Evolutionary conservation across 495 filamentous ascomycete species (phyloP).

Genomic region (Penicillium robsamsonii): DNA sequence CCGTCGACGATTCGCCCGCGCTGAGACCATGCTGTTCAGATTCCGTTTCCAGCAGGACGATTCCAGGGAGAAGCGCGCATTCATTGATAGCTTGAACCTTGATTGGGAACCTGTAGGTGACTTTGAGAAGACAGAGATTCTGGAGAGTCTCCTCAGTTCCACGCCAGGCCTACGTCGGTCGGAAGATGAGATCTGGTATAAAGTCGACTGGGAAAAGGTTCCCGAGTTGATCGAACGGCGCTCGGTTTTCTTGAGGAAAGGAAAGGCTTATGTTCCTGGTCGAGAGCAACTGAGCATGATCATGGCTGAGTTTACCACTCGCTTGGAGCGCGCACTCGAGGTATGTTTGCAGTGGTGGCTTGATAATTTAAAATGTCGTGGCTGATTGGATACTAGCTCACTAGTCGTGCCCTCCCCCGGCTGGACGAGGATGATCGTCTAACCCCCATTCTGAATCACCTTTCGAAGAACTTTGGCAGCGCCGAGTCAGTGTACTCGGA

Average conservation of each 20-base stretch:
- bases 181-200: constrained; percentile 87
- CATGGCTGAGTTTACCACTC: constrained; percentile 74
- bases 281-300: constrained; percentile 86
- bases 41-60: constrained; percentile 74
- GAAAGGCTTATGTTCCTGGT: constrained; percentile 89
- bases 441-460: constrained; percentile 87
- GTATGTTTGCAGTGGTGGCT: constrained; percentile 41
- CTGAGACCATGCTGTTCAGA: constrained; percentile 85
- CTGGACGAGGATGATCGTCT: constrained; percentile 97
- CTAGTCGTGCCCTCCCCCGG: constrained; percentile 82
- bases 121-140: constrained; percentile 63
- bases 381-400: constrained; percentile 52
- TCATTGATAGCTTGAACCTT: constrained; percentile 74
- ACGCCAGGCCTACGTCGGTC: constrained; percentile 52
- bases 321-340: constrained; percentile 78
- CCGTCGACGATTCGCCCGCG: constrained; percentile 78
- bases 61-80: constrained; percentile 63
- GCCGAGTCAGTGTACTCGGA: constrained; percentile 77
- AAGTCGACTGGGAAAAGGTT: constrained; percentile 91
- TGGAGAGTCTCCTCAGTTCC: constrained; percentile 51
- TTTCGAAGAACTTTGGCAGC: constrained; percentile 87
- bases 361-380: not conserved
- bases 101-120: constrained; percentile 79
- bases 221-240: constrained; percentile 84
- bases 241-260: constrained; percentile 69